Evolutionary conservation across 1,139 yeast species (phyloP), one percentile per base, ranked within the genome.

Genomic region (Scheffersomyces insectosa): DNA sequence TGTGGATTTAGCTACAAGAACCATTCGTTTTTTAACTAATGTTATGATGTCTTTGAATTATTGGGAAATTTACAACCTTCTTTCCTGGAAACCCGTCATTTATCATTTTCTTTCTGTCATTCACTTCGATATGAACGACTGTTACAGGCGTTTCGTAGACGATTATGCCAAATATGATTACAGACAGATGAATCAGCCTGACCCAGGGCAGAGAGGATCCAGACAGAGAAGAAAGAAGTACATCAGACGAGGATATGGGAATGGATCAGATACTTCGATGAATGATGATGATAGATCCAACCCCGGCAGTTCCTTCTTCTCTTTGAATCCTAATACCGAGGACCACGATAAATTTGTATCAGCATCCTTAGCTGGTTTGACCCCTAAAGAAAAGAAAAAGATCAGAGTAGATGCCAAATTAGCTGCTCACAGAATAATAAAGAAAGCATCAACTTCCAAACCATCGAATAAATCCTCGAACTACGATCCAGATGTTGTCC

Each of bases 401-500:
- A 51, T 57, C 33, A 49, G 58, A 36, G 59, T 53, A n/a, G 70
- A 65, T 37, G 59, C 66, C 3, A 66, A 63, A 45, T 52, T 59
- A n/a, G 63, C 63, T 3, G 58, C 66, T 3, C 70, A 62, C 32
- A 57, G 62, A 42, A 51, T 63, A 25, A 60, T 64, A 15, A 63
- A 61, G 43, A 66, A 62, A 44, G 52, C 66, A 3, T 50, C 56
- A 5, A 48, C 63, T 2, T 35, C 49, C 25, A 59, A 63, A 36
- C 45, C 62, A 2, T 62, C 69, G 6, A 62, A 60, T 28, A 70
- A 73, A 45, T 70, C 77, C 4, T 68, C 77, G 7, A 74, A 74
- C 50, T 74, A 74, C 49, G 79, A 74, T 50, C 79, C 79, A 2
- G 79, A 74, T 48, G 79, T 74, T 3, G 67, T 72, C 1, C 79